Conservation (phyloP, 164 flowering plant species). For the Annona squamosa region DNA sequence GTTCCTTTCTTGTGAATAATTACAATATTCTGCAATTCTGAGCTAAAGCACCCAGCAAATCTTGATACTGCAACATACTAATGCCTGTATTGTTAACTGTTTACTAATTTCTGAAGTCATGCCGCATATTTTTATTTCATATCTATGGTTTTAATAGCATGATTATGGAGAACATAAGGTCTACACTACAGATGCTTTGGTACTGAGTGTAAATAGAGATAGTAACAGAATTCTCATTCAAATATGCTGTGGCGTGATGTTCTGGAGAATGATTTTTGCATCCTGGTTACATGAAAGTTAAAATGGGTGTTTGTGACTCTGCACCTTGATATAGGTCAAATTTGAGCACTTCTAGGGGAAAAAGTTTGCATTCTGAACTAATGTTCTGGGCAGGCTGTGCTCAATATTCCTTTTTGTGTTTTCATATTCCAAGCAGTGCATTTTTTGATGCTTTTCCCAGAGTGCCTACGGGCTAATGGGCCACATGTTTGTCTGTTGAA, state of each 20-base stretch:
- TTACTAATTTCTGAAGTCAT: not conserved
- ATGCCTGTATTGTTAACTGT: not conserved
- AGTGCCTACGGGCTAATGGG: not conserved
- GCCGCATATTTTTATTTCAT: not conserved
- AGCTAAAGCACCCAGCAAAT: not conserved
- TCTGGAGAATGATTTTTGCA: too few species aligned
- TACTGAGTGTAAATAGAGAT: too few species aligned
- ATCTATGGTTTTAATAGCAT: not conserved
- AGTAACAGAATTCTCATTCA: too few species aligned
- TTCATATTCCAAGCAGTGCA: not conserved
- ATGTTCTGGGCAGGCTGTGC: not conserved
- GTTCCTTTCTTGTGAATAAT: not conserved
- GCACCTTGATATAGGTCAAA: too few species aligned
- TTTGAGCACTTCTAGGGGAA: not conserved
- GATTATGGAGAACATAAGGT: not conserved
- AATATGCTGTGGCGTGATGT: too few species aligned
- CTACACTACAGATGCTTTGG: too few species aligned
- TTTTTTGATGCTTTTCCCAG: not conserved
- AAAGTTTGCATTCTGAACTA: not conserved
- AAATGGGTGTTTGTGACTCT: too few species aligned
- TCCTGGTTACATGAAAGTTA: too few species aligned
- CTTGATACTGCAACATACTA: not conserved
- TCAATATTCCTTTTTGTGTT: not conserved
- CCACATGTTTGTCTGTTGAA: not conserved
- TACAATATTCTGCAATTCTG: not conserved